Evolutionary conservation across 345 rosid species (phyloP).

Genomic region (Theobroma cacao): DNA sequence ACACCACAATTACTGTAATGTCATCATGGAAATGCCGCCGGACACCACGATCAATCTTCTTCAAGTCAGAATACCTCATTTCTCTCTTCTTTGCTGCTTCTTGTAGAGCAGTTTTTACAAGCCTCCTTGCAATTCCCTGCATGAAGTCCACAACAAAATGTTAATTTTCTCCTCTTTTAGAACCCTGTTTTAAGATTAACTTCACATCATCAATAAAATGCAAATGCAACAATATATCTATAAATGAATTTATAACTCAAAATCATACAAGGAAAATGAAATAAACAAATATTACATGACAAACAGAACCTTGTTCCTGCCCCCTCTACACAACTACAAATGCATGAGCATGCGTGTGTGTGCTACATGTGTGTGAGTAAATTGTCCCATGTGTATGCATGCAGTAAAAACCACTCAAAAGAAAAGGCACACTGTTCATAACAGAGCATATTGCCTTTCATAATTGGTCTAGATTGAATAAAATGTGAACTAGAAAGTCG

Average conservation of each 20-base stretch:
- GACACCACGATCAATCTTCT: constrained; percentile 91
- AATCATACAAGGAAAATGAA: not conserved
- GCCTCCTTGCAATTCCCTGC: constrained; percentile 84
- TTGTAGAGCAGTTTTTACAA: constrained; percentile 79
- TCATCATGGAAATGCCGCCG: constrained; percentile 95
- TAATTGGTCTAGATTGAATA: not conserved
- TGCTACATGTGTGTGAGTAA: not conserved
- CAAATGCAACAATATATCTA: not conserved
- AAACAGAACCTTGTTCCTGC: not conserved
- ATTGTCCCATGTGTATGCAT: not conserved
- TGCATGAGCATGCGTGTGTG: not conserved
- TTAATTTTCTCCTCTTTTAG: too few relatives aligned
- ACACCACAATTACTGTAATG: constrained; percentile 78
- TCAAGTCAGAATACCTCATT: constrained; percentile 94
- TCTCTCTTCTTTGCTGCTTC: constrained; percentile 95
- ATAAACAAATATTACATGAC: not conserved
- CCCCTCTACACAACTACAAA: too few relatives aligned
- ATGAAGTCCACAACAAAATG: not conserved
- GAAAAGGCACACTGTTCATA: not conserved
- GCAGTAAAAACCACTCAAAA: not conserved
- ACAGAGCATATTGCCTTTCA: not conserved
- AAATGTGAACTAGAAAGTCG: not conserved
- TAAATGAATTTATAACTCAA: not conserved
- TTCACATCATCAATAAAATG: not conserved
- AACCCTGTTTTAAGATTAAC: not conserved